These are phyloP conservation scores for Phylloporus rhodoxanthus DNA, from an alignment of 768 basidiomycete genomes.

Conservation along the genomic window DNA sequence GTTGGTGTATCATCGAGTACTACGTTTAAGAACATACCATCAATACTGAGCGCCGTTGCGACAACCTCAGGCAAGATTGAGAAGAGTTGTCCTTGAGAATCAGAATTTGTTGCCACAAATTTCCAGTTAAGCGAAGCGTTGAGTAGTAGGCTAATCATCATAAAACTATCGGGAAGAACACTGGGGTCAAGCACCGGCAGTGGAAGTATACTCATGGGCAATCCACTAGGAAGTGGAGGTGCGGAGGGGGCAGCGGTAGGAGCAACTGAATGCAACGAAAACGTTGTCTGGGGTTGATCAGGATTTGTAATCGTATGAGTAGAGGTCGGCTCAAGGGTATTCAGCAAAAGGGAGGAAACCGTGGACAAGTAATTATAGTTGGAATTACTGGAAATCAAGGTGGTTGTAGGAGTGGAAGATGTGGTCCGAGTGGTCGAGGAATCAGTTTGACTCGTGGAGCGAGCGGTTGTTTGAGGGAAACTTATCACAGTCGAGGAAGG, in stretches of 20 bases:
- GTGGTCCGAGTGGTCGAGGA: constrained; percentile 4
- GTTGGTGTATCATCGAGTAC: constrained; percentile 15
- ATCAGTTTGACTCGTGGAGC: not conserved
- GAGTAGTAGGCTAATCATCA: constrained; percentile 63
- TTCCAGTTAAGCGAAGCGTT: constrained; percentile 56
- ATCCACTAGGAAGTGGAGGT: constrained; percentile 46
- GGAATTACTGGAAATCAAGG: constrained; percentile 15
- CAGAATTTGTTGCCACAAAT: constrained; percentile 52
- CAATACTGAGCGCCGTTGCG: constrained; percentile 39
- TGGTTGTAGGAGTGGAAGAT: constrained; percentile 8
- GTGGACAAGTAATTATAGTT: constrained; percentile 34
- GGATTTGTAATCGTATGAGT: constrained; percentile 32
- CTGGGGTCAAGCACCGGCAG: constrained; percentile 14
- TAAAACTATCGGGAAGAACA: constrained; percentile 35
- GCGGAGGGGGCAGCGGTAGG: constrained; percentile 25
- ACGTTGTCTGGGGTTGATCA: constrained; percentile 33
- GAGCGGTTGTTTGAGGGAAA: constrained; percentile 22
- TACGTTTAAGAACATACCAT: constrained; percentile 27
- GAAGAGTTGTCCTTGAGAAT: constrained; percentile 74
- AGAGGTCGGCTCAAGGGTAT: constrained; percentile 16
- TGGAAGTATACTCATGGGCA: constrained; percentile 61
- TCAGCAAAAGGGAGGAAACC: constrained; percentile 30
- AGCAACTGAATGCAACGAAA: constrained; percentile 16
- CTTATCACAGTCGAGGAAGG: constrained; percentile 25
- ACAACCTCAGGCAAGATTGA: constrained; percentile 56